Conservation (phyloP, 106 monocot genomes). For the Apostasia shenzhenica region DNA sequence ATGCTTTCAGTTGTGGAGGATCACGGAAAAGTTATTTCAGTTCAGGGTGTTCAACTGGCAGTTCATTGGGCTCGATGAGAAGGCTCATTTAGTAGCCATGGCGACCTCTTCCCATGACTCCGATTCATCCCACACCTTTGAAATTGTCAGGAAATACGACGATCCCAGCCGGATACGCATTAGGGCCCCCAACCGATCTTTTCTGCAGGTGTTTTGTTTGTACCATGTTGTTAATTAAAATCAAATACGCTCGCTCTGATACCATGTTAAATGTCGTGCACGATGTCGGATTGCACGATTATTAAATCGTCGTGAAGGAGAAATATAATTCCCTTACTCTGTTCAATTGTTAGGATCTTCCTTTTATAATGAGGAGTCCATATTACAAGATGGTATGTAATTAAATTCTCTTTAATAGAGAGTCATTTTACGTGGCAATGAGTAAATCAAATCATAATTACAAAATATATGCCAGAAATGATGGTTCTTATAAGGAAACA, state of each 20-base stretch:
- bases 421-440: too few species aligned
- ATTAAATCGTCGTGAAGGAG: too few species aligned
- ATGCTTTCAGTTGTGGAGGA: conserved; percentile 26
- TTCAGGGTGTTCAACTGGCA: background rate
- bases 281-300: too few species aligned
- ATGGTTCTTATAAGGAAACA: too few species aligned
- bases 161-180: conserved; percentile 11
- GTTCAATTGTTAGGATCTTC: background rate
- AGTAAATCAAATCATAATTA: too few species aligned
- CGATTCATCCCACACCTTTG: conserved; percentile 9
- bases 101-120: background rate
- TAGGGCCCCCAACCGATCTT: conserved; percentile 16
- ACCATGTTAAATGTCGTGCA: too few species aligned
- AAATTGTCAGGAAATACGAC: conserved; percentile 7
- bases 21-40: background rate
- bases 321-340: too few species aligned
- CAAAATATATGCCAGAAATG: too few species aligned
- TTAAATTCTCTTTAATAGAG: too few species aligned
- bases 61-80: background rate
- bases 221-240: background rate
- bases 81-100: conserved; percentile 8
- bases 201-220: conserved; percentile 15
- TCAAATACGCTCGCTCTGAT: too few species aligned
- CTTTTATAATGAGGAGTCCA: too few species aligned
- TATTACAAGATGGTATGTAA: too few species aligned